Percentiles rank a stretch among this genome's conserved stretches.
Evolutionary conservation across 805 yeast genomes (phyloP).

Genomic region (Saturnispora silvae): DNA sequence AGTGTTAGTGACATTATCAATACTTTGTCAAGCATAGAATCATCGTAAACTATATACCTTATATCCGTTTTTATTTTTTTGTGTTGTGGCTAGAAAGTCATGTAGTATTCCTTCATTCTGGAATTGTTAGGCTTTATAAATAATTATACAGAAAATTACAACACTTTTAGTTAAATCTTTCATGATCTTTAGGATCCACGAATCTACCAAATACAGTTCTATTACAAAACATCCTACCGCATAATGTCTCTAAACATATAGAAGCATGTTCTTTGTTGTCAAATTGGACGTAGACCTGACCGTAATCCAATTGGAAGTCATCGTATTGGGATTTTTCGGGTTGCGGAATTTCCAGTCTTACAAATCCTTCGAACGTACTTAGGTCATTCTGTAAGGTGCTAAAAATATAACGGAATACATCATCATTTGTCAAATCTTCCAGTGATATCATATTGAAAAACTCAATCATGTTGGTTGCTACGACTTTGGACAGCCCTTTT

Average conservation of each 20-base stretch:
- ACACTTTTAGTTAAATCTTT: conserved; percentile 14
- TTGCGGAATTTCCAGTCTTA: conserved; percentile 48
- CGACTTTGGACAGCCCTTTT: conserved; percentile 15
- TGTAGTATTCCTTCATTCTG: too few species aligned
- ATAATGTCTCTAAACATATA: conserved; percentile 42
- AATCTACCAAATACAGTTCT: conserved; percentile 59
- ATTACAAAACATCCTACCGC: conserved; percentile 60
- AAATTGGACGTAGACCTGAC: conserved; percentile 64
- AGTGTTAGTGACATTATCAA: conserved; percentile 18
- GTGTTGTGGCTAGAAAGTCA: too few species aligned
- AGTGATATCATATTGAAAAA: conserved; percentile 57
- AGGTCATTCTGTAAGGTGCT: conserved; percentile 44
- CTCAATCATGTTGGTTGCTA: conserved; percentile 41
- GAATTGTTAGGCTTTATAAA: too few species aligned
- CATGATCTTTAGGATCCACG: conserved; percentile 50
- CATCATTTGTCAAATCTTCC: conserved; percentile 47
- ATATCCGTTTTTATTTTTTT: too few species aligned
- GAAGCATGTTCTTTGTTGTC: conserved; percentile 38
- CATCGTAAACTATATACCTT: too few species aligned
- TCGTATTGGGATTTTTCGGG: conserved; percentile 31
- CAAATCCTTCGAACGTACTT: conserved; percentile 39
- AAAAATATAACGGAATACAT: conserved; percentile 36
- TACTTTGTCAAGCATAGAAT: neutral
- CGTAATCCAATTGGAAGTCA: conserved; percentile 49
- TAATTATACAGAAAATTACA: too few species aligned